Evolutionary conservation across 2,329 filamentous ascomycete species (phyloP).

Genomic region (Aureobasidium lini): DNA sequence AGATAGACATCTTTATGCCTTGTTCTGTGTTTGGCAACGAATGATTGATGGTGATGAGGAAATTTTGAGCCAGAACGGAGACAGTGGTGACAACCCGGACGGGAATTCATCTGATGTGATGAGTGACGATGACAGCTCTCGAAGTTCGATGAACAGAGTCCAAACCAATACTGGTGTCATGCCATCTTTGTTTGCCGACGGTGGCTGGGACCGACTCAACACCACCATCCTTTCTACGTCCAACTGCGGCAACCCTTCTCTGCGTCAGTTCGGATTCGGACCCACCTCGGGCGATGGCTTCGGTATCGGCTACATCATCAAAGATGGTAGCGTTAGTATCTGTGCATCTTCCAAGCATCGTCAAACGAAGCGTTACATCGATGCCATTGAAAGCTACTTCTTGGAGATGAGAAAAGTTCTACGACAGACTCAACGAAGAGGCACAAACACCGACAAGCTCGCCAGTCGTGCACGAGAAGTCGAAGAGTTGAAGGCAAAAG

Average conservation of each 20-base stretch:
- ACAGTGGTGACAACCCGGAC: slow-evolving; percentile 49
- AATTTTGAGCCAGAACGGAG: slow-evolving; percentile 40
- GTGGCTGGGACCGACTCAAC: slow-evolving; percentile 92
- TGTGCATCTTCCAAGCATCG: slow-evolving; percentile 90
- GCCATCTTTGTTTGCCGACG: slow-evolving; percentile 77
- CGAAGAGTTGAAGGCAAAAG: slow-evolving; percentile 50
- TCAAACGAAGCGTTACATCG: slow-evolving; percentile 84
- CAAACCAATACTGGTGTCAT: slow-evolving; percentile 48
- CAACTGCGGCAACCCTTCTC: slow-evolving; percentile 95
- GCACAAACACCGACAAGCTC: slow-evolving; percentile 44
- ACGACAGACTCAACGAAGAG: slow-evolving; percentile 56
- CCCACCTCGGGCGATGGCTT: slow-evolving; percentile 91
- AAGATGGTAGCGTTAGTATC: slow-evolving; percentile 82
- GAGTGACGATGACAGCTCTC: slow-evolving; percentile 42
- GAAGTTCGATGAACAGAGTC: slow-evolving; percentile 41
- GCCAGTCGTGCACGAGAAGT: slow-evolving; percentile 55
- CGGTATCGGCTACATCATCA: slow-evolving; percentile 98
- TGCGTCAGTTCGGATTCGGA: slow-evolving; percentile 94
- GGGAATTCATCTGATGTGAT: slow-evolving; percentile 35
- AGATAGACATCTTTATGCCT: slow-evolving; percentile 85
- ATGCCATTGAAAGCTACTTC: slow-evolving; percentile 82
- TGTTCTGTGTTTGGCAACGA: slow-evolving; percentile 93
- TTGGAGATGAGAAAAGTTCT: slow-evolving; percentile 83
- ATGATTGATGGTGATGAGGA: slow-evolving; percentile 66
- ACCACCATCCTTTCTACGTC: slow-evolving; percentile 90